Evolutionary conservation across 2,329 filamentous ascomycete species (phyloP).

Genomic region (Nigrospora osmanthi): DNA sequence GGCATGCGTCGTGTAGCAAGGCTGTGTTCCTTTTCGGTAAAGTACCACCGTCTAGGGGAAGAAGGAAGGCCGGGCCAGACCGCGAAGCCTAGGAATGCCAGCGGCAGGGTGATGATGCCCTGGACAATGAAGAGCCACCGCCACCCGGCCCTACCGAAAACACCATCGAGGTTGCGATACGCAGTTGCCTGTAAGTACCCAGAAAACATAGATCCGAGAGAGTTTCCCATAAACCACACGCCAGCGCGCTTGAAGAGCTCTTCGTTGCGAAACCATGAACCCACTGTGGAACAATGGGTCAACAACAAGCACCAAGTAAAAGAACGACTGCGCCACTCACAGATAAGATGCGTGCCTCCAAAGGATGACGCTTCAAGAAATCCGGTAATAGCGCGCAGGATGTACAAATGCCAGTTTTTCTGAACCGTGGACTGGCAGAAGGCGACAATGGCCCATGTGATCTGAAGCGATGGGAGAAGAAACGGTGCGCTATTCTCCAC

Average conservation of each 20-base stretch:
- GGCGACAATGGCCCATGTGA: not conserved
- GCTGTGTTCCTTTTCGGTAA: slow-evolving; percentile 16
- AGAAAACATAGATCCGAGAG: slow-evolving; percentile 35
- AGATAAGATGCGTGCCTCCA: slow-evolving; percentile 18
- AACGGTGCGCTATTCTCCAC: slow-evolving; percentile 2
- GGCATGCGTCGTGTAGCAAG: slow-evolving; percentile 18
- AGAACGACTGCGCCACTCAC: slow-evolving; percentile 6
- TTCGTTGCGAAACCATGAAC: slow-evolving; percentile 6
- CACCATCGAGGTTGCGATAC: not conserved
- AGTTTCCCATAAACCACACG: slow-evolving; percentile 36
- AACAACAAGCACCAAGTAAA: slow-evolving; percentile 10
- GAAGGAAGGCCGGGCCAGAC: slow-evolving; percentile 23
- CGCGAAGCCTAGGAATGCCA: slow-evolving; percentile 3
- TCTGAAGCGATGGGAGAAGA: slow-evolving; percentile 13
- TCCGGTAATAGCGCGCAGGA: not conserved
- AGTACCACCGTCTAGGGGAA: slow-evolving; percentile 18
- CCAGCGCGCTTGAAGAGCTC: slow-evolving; percentile 4
- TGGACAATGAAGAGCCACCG: slow-evolving; percentile 2
- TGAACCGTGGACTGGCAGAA: slow-evolving; percentile 9
- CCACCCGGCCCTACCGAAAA: slow-evolving; percentile 4
- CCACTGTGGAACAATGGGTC: slow-evolving; percentile 11
- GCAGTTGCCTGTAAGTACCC: slow-evolving; percentile 35
- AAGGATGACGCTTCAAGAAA: slow-evolving; percentile 16
- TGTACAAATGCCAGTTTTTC: not conserved
- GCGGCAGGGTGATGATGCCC: slow-evolving; percentile 2